Base-by-base conservation (phyloP, 139 green algal species). In the Chlamydomonas sphaeroides region DNA sequence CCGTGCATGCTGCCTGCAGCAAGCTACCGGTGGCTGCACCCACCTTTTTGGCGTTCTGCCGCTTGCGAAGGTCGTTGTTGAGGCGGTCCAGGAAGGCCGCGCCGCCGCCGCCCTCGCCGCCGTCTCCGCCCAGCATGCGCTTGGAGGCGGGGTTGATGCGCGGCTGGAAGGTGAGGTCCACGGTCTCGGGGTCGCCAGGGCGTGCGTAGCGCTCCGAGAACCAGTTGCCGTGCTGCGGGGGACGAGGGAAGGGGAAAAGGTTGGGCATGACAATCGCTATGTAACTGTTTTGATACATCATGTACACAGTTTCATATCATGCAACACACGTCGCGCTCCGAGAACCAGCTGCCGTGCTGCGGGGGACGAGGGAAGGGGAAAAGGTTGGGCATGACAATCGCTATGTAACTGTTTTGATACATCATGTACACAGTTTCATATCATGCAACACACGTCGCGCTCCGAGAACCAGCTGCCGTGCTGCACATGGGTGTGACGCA, bases 51-150 rank as follows among this genome's bases (percentile, higher is more conserved):
- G 68, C 75, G 32, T 39, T 42, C 80, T 92, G 45, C 8, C 91
- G 69, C 65, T 79, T 82, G n/a, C 69, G 78, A 28, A 87, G 33
- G 72, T 93, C 91, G 21, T 74, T 85, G 33, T 85, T 63, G 30
- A 94, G 87, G 42, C 91, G 82, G 20, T 92, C 86, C 66, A 94
- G 68, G 78, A 94, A 94, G 36, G 17, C 48, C 53, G 65, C 38
- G 26, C 26, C 28, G 25, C 80, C 72, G 36, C 53, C 51, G 28
- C 68, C 72, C 28, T 56, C 72, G 23, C 56, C 80, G 10, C 73
- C 33, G 7, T 57, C 41, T 56, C 88, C 84, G 26, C 71, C 49
- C 85, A 90, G 86, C 65, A 92, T 81, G 45, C 59, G 45, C 14
- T 66, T 69, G 36, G n/a, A 75, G 36, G 65, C 77, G 28, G 39